These are phyloP conservation scores for Ophiorrhiza pumila DNA, from an alignment of 257 asterid genomes.

Conservation along the genomic window DNA sequence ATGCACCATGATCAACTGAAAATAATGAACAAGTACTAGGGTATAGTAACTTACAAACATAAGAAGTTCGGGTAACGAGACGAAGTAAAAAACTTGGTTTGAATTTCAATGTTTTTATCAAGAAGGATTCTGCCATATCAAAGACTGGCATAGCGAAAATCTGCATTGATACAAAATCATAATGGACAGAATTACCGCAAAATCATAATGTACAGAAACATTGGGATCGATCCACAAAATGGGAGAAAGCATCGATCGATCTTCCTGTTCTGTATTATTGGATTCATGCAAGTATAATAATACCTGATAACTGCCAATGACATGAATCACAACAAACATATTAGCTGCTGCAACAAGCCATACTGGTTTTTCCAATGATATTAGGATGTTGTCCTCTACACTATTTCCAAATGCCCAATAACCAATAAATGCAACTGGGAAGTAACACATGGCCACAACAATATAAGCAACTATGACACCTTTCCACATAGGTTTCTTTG, in stretches of 20 bases:
- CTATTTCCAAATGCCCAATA: constrained; percentile 36
- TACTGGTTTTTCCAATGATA: constrained; percentile 36
- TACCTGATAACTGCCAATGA: constrained; percentile 61
- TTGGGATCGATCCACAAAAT: too few relatives aligned
- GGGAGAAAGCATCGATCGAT: too few relatives aligned
- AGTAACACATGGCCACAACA: constrained; percentile 42
- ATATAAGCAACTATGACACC: constrained; percentile 41
- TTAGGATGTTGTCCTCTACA: constrained; percentile 42
- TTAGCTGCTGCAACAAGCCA: constrained; percentile 49
- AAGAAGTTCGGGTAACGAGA: constrained; percentile 27
- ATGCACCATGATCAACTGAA: too few relatives aligned
- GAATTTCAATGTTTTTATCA: constrained; percentile 30
- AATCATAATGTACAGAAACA: too few relatives aligned
- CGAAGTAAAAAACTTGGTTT: constrained; percentile 31
- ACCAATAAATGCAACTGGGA: constrained; percentile 48
- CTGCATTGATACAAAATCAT: constrained; percentile 16
- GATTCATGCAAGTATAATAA: too few relatives aligned
- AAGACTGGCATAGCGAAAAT: constrained; percentile 55
- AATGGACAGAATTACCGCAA: too few relatives aligned
- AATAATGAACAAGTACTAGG: too few relatives aligned
- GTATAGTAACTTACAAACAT: constrained; percentile 33
- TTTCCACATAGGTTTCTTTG: constrained; percentile 53
- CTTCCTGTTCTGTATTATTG: too few relatives aligned
- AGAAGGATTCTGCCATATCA: constrained; percentile 42
- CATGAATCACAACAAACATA: constrained; percentile 45